Evolutionary conservation across 148 eudicot genomes (phyloP), one percentile per base, ranked within the genome.

Genomic region (Limonium bicolor): DNA sequence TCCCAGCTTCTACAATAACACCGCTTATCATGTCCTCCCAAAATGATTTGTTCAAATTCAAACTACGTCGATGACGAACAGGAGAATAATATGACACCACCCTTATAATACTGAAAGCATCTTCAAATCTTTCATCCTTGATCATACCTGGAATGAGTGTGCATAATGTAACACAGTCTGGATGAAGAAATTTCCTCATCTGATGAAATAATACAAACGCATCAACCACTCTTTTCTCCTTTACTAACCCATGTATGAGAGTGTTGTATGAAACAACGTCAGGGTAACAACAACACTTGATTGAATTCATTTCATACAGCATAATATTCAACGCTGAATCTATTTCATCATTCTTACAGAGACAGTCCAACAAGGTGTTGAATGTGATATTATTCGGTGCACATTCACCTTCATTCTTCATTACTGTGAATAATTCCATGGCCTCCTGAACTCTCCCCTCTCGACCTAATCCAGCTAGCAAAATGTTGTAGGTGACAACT

Each of bases 401-500:
- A 56, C 80, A 75, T n/a, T n/a, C n/a, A 15, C 87, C 82, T 55
- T 48, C 47, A 34, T 37, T 44, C 9, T 42, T 40, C 76, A 90
- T 77, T 65, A 70, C 52, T 41, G 72, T 51, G 68, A 80, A 84
- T 46, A 90, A 59, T 47, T 66, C 53, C 35, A 66, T 46, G 39
- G 84, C 81, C 42, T 90, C 97, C 34, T 60, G 59, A 21, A 84
- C 72, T 54, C 74, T 68, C 24, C 97, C 85, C 58, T 84, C 93
- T 54, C 69, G 77, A 45, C 93, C 55, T 58, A 90, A 64, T 45
- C 95, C 97, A 29, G 95, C 79, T 31, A 90, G 61, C 49, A 90
- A 54, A 4, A 79, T 90, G 72, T 90, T 90, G 66, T 77, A 84
- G 45, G 97, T 90, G 45, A 84, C 97, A 28, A 84, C 84, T 20